Evolutionary conservation across 805 yeast species (phyloP).

Genomic region (Jamesozyma gamospora): DNA sequence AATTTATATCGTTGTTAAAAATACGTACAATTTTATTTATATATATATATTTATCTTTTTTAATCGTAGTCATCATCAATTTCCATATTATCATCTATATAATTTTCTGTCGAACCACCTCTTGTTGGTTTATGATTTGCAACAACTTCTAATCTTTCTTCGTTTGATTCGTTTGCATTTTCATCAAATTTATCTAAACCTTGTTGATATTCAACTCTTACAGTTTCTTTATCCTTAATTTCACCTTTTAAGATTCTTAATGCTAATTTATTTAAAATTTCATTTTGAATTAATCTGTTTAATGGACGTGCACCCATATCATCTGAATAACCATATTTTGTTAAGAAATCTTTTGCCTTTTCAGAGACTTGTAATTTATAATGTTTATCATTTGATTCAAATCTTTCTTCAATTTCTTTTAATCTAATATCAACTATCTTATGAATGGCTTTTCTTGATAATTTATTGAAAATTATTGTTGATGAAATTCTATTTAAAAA

Average conservation of each 20-base stretch:
- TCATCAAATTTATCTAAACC: too few relatives aligned
- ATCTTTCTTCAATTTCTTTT: constrained; percentile 67
- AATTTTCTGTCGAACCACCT: constrained; percentile 35
- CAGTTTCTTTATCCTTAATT: constrained; percentile 48
- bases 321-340: constrained; percentile 82
- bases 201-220: constrained; percentile 38
- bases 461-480: constrained; percentile 85
- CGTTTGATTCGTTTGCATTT: constrained; percentile 14
- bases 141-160: constrained; percentile 62
- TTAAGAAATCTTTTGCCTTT: constrained; percentile 67
- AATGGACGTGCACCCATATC: constrained; percentile 93
- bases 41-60: too few relatives aligned
- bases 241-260: constrained; percentile 69
- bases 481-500: constrained; percentile 92
- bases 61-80: too few relatives aligned
- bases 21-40: too few relatives aligned
- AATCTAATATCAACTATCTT: constrained; percentile 80
- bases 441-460: constrained; percentile 64
- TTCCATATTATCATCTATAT: constrained; percentile 48
- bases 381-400: constrained; percentile 69
- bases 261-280: constrained; percentile 83
- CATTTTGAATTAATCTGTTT: constrained; percentile 78
- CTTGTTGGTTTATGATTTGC: constrained; percentile 72
- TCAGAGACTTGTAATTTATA: constrained; percentile 49
- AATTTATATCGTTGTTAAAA: too few relatives aligned